These are phyloP conservation scores for Trypethelium eluteriae DNA, from an alignment of 495 filamentous ascomycete species.

Conservation along the genomic window DNA sequence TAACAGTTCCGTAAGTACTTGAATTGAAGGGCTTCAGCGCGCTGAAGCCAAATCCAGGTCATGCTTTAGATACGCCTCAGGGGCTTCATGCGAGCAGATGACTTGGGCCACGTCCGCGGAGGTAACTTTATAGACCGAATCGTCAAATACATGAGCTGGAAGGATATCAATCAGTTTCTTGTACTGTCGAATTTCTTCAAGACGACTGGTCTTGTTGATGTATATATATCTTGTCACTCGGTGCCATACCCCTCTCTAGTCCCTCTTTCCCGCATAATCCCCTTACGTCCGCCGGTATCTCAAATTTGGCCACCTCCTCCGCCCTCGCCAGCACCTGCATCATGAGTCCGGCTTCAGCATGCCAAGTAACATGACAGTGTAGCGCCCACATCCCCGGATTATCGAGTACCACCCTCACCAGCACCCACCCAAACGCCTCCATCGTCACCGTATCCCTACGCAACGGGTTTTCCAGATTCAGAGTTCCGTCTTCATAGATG, in stretches of 20 bases:
- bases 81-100: no score
- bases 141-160: no score
- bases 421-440: slow-evolving; percentile 31
- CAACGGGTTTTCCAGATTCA: slow-evolving; percentile 30
- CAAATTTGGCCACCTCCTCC: slow-evolving; percentile 40
- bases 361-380: slow-evolving; percentile 45
- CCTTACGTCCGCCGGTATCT: slow-evolving; percentile 40
- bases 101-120: no score
- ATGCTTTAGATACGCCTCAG: no score
- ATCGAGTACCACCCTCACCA: slow-evolving; percentile 30
- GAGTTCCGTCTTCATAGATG: slow-evolving; percentile 23
- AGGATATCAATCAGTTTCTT: no score
- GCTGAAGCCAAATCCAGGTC: no score
- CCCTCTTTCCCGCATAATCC: slow-evolving; percentile 39
- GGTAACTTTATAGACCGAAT: no score
- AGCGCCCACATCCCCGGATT: slow-evolving; percentile 34
- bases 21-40: no score
- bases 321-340: slow-evolving; percentile 51
- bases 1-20: no score
- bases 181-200: neutral
- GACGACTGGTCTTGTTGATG: neutral
- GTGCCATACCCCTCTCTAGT: slow-evolving; percentile 40
- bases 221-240: slow-evolving; percentile 36
- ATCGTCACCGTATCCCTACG: slow-evolving; percentile 31
- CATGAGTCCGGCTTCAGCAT: slow-evolving; percentile 50